These are phyloP conservation scores for Melanomma pulvis-pyrius DNA, from an alignment of 495 filamentous ascomycete species.

Conservation along the genomic window DNA sequence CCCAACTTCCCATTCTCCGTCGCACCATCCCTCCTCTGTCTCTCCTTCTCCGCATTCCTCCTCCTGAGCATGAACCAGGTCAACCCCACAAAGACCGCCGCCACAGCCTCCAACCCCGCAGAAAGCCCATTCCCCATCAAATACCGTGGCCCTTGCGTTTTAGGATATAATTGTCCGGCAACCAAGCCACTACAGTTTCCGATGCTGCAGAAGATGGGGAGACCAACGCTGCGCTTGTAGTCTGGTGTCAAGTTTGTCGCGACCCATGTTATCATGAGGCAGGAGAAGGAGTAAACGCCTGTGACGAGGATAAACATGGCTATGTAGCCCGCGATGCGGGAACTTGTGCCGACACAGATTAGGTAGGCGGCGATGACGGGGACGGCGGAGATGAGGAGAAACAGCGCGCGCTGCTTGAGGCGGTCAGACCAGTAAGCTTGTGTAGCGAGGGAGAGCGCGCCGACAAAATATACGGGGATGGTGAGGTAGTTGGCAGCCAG, in stretches of 20 bases:
- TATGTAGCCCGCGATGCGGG: slow-evolving; percentile 20
- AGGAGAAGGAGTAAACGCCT: slow-evolving; percentile 19
- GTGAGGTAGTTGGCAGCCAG: slow-evolving; percentile 24
- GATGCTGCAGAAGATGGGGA: slow-evolving; percentile 30
- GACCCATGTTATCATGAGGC: slow-evolving; percentile 10
- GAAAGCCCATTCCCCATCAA: slow-evolving; percentile 35
- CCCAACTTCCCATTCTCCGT: slow-evolving; percentile 31
- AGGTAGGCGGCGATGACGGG: slow-evolving; percentile 18
- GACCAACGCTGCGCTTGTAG: slow-evolving; percentile 21
- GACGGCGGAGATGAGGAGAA: slow-evolving; percentile 9
- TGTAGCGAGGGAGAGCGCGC: slow-evolving; percentile 13
- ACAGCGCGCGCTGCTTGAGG: slow-evolving; percentile 8
- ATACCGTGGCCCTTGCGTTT: slow-evolving; percentile 28
- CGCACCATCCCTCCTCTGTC: slow-evolving; percentile 24
- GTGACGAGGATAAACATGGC: slow-evolving; percentile 35
- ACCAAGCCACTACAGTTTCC: slow-evolving; percentile 32
- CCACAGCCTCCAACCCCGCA: slow-evolving; percentile 24
- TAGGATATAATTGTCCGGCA: slow-evolving; percentile 35
- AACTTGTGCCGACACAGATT: slow-evolving; percentile 25
- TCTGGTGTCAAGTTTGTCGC: slow-evolving; percentile 32
- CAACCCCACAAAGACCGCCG: background rate
- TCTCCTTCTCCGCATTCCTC: slow-evolving; percentile 34
- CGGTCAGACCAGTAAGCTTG: slow-evolving; percentile 15
- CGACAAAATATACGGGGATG: slow-evolving; percentile 24
- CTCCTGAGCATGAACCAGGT: slow-evolving; percentile 28